Conservation (phyloP, 306 rosid species). For the Abrus precatorius region DNA sequence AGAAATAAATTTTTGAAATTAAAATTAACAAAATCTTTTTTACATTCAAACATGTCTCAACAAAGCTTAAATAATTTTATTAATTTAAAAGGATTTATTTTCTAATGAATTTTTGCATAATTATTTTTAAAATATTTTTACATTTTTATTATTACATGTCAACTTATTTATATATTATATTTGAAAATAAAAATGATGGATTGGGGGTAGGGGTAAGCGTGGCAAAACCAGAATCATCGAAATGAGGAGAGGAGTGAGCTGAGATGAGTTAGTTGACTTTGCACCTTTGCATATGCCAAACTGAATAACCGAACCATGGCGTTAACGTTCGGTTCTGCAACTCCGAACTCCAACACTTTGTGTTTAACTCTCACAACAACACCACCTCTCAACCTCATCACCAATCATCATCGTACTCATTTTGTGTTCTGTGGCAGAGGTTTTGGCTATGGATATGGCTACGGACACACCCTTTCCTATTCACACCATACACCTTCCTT, state of each 20-base stretch:
- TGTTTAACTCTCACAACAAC: slow-evolving; percentile 47
- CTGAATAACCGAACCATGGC: slow-evolving; percentile 53
- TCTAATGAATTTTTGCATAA: no score
- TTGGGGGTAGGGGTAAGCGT: slow-evolving; percentile 51
- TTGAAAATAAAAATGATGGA: neutral
- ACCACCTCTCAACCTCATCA: slow-evolving; percentile 37
- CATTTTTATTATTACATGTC: no score
- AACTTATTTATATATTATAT: neutral
- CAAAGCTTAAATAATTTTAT: no score
- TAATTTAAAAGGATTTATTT: no score
- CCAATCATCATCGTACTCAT: neutral
- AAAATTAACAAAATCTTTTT: no score
- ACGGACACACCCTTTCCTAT: slow-evolving; percentile 34
- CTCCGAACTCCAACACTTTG: slow-evolving; percentile 42
- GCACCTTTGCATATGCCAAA: slow-evolving; percentile 6
- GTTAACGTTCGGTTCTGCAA: slow-evolving; percentile 41
- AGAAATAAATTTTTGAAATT: no score
- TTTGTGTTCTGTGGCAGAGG: slow-evolving; percentile 24
- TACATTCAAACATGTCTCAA: no score
- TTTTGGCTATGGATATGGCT: slow-evolving; percentile 29
- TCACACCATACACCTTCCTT: slow-evolving; percentile 40
- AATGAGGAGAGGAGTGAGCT: slow-evolving; percentile 40
- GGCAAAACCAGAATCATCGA: slow-evolving; percentile 69
- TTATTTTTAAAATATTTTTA: no score
- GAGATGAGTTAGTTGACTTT: slow-evolving; percentile 17